phyloP scores from a whole-genome alignment of 306 rosid genomes.

The Cucumis cinereus region DNA sequence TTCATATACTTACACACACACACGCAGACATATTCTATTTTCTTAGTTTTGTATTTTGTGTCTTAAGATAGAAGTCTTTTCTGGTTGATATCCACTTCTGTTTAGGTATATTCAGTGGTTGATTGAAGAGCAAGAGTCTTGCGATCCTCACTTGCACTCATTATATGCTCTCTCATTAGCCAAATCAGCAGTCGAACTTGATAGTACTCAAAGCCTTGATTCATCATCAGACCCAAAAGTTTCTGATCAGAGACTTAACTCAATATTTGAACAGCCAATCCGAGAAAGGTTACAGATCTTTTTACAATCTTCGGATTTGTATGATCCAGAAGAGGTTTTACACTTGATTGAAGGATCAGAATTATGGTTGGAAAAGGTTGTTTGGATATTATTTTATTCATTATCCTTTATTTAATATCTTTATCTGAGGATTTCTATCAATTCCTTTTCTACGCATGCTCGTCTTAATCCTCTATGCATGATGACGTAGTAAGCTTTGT shows the following conservation, averaged over 20 bases:
- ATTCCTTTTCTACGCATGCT: neutral
- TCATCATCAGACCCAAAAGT: conserved; percentile 13
- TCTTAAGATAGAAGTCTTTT: neutral
- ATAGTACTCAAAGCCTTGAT: conserved; percentile 30
- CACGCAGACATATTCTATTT: neutral
- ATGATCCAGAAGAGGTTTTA: conserved; percentile 93
- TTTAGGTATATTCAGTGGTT: conserved; percentile 89
- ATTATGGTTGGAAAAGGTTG: conserved; percentile 88
- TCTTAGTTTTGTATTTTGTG: neutral
- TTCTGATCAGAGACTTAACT: conserved; percentile 18
- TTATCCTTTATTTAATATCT: neutral
- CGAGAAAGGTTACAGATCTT: conserved; percentile 79
- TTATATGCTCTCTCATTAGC: conserved; percentile 89
- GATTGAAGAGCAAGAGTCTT: conserved; percentile 82
- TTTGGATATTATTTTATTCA: conserved; percentile 1
- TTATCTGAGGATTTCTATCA: conserved; percentile 1
- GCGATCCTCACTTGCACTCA: conserved; percentile 67
- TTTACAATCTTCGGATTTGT: conserved; percentile 80
- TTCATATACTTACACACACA: neutral
- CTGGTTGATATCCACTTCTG: conserved; percentile 13
- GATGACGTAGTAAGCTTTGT: neutral
- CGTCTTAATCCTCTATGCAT: conserved; percentile 6
- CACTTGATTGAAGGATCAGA: conserved; percentile 91
- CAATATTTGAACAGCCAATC: conserved; percentile 59
- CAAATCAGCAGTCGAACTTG: conserved; percentile 70